A percentile compares a stretch with the other conserved stretches of the same genome.
Conservation (phyloP, 208 protist genomes). For the Strigomonas oncopelti region DNA sequence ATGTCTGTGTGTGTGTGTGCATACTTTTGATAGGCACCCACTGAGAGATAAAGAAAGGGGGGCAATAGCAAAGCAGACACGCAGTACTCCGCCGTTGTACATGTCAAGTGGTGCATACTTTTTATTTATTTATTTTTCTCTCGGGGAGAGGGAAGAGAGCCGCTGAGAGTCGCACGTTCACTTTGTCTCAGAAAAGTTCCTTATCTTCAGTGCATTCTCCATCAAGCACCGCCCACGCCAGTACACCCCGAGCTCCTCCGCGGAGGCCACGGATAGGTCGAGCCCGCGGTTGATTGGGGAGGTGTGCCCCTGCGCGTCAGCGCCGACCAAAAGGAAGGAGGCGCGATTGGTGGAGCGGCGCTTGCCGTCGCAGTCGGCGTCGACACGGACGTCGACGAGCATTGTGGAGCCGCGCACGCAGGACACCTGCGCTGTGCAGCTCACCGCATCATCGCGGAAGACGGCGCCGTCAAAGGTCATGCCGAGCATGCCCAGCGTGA, state of each 20-base stretch:
- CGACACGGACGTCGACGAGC: constrained; percentile 26
- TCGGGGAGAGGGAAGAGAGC: too few relatives aligned
- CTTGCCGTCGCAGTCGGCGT: constrained; percentile 16
- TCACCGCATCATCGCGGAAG: constrained; percentile 24
- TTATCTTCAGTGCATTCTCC: neutral
- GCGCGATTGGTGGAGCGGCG: constrained; percentile 21
- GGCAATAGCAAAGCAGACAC: too few relatives aligned
- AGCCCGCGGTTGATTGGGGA: constrained; percentile 3
- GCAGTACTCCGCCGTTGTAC: too few relatives aligned
- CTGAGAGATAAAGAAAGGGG: too few relatives aligned
- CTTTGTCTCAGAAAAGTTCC: neutral
- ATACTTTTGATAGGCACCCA: too few relatives aligned
- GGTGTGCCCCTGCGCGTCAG: constrained; percentile 9
- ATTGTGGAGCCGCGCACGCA: constrained; percentile 36
- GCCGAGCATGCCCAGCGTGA: constrained; percentile 45
- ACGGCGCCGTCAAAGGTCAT: constrained; percentile 51
- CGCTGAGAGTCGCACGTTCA: constrained; percentile 15
- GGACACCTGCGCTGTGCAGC: constrained; percentile 35
- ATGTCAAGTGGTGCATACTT: too few relatives aligned
- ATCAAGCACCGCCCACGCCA: neutral
- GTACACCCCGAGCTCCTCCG: constrained; percentile 14
- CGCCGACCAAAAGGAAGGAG: constrained; percentile 24
- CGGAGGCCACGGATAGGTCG: constrained; percentile 5
- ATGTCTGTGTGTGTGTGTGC: too few relatives aligned
- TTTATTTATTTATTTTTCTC: too few relatives aligned